These are phyloP conservation scores for Phascolomyces articulosus DNA, from an alignment of 371 early-diverging fungal genomes.

Conservation along the genomic window DNA sequence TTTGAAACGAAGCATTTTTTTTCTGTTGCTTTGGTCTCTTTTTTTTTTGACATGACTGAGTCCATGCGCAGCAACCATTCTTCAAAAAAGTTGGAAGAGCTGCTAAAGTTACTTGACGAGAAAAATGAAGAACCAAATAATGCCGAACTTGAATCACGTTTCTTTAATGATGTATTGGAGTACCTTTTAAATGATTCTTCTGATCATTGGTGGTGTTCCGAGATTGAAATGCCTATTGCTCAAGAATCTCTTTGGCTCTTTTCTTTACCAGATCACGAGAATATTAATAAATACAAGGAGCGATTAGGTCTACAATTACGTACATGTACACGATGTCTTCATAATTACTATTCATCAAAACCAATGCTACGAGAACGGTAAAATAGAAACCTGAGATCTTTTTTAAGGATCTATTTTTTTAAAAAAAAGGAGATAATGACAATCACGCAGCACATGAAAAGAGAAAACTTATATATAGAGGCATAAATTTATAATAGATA, in stretches of 20 bases:
- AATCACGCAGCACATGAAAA: not conserved
- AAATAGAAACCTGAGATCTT: not conserved
- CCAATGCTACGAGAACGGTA: conserved; percentile 27
- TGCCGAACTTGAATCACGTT: conserved; percentile 32
- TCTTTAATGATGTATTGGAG: conserved; percentile 39
- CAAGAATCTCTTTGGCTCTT: conserved; percentile 50
- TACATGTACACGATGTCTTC: conserved; percentile 32
- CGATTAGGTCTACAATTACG: conserved; percentile 33
- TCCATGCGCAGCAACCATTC: not conserved
- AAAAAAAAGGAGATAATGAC: conserved; percentile 1
- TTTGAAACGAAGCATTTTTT: not conserved
- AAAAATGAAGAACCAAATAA: conserved; percentile 24
- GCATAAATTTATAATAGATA: conserved; percentile 32
- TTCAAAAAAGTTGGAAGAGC: not conserved
- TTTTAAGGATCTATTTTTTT: too few relatives aligned
- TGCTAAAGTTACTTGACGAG: conserved; percentile 14
- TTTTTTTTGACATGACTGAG: not conserved
- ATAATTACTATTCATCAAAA: conserved; percentile 39
- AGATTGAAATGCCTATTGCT: conserved; percentile 29
- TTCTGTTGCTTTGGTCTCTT: not conserved
- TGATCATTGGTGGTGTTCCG: conserved; percentile 52
- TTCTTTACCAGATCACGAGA: conserved; percentile 46
- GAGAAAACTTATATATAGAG: not conserved
- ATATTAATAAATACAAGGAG: conserved; percentile 41
- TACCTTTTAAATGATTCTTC: conserved; percentile 31